phyloP scores from a whole-genome alignment of 2,329 filamentous ascomycete genomes.

The Trichoderma harzianum region DNA sequence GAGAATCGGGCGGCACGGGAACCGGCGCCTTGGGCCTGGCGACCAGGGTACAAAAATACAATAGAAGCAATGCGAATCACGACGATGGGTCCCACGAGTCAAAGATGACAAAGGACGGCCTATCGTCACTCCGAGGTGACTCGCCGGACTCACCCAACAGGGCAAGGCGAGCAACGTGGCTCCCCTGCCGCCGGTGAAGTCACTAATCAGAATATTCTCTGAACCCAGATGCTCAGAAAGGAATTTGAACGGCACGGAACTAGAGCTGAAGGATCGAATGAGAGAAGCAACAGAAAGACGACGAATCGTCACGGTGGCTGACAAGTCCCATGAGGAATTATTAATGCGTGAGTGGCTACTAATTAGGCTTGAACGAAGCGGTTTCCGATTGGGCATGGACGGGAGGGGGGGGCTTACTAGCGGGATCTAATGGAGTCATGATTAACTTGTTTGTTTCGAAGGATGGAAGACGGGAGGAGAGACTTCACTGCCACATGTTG shows the following conservation, averaged over 20 bases:
- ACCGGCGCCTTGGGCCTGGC: background rate
- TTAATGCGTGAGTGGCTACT: slow-evolving; percentile 12
- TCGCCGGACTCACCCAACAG: background rate
- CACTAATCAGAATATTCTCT: background rate
- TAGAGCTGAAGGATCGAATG: background rate
- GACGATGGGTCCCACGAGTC: background rate
- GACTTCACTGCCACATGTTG: background rate
- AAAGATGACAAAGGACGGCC: slow-evolving; percentile 5
- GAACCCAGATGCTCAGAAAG: background rate
- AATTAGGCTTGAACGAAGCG: background rate
- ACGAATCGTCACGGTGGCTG: background rate
- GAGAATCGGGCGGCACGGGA: background rate
- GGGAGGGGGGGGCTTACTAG: background rate
- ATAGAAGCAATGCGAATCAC: background rate
- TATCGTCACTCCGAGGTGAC: slow-evolving; percentile 12
- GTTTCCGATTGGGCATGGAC: background rate
- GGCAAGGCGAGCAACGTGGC: background rate
- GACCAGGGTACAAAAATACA: background rate
- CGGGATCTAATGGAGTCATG: background rate
- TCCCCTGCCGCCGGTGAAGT: background rate
- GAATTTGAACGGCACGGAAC: background rate
- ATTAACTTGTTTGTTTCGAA: background rate
- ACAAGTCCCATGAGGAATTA: background rate
- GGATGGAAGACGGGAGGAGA: background rate
- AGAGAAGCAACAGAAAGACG: background rate